Conservation (phyloP, 768 basidiomycete genomes). For the Naematelia encephala region DNA sequence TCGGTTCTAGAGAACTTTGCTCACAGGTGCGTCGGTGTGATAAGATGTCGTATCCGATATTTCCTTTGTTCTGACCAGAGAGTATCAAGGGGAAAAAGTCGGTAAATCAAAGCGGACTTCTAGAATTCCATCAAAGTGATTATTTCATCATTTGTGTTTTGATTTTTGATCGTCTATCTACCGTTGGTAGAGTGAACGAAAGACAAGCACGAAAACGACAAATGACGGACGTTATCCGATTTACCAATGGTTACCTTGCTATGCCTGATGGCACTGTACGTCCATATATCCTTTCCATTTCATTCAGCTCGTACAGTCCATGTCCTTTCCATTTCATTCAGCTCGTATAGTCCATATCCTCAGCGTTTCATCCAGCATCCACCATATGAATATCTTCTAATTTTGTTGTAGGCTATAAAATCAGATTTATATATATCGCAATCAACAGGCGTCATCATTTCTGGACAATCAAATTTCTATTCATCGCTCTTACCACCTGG, state of each 20-base stretch:
- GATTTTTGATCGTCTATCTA: too few relatives aligned
- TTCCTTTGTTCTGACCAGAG: too few relatives aligned
- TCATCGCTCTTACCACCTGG: constrained; percentile 4
- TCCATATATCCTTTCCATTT: not conserved
- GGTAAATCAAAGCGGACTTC: too few relatives aligned
- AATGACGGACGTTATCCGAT: constrained; percentile 60
- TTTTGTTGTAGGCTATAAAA: constrained; percentile 7
- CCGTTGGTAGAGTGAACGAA: not conserved
- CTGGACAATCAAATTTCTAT: constrained; percentile 25
- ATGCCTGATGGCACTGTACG: constrained; percentile 71
- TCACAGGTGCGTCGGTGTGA: too few relatives aligned
- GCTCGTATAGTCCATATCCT: not conserved
- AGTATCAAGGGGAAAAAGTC: too few relatives aligned
- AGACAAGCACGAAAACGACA: not conserved
- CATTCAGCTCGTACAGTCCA: not conserved
- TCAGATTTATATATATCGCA: constrained; percentile 46
- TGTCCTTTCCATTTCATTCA: not conserved
- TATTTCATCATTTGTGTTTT: too few relatives aligned
- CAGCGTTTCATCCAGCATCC: not conserved
- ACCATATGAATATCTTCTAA: not conserved
- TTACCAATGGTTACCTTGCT: constrained; percentile 79
- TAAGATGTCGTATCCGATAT: too few relatives aligned
- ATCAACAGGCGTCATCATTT: constrained; percentile 64
- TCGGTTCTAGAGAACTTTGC: too few relatives aligned
- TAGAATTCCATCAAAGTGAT: too few relatives aligned